Base-by-base conservation (phyloP, 2,329 filamentous ascomycete species). In the Xylariaceae sp. region DNA sequence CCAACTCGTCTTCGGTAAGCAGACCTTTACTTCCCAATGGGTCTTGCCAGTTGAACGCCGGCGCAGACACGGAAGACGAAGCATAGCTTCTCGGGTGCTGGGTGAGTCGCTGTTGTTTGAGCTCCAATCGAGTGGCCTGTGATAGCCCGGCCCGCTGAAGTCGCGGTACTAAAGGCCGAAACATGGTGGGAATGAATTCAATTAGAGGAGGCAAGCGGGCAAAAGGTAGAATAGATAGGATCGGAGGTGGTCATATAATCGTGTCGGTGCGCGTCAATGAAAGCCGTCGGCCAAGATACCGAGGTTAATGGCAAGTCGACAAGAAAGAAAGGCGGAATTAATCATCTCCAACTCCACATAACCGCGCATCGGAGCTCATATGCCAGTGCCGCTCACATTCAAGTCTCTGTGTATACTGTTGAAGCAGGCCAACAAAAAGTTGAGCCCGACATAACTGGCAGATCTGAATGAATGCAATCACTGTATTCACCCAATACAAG, bases 1-100 rank as follows among this genome's bases (percentile, higher is more conserved):
- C 91, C 65, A 90, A 73, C 75, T 99, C 94, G 61, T 99, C 94
- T 65, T 96, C 90, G 0, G 92, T 96, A 69, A 92, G 83, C 50
- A 96, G 77, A 69, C 85, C 88, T 69, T 85, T 86, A 41, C 87
- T 81, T 30, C 82, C 82, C 60, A 99, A 79, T 17, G 94, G 92
- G 72, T 99, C 94, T 73, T 94, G 84, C 93, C 94, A 99, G 73
- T 96, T 86, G 74, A 97, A 97, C 17, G 67, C 65, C 9, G 71
- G 65, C n/a, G 58, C 57, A 5, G 67, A 56, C 9, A 68, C 63
- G 4, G 71, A 64, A 6, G 72, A 64, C 7, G 72, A 67, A n/a
- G 72, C 68, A 63, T 71, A 72, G 60, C 58, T 62, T 61, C 69
- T 66, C 17, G 17, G 34, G 17, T 8, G 48, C 11, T 37, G 57